Evolutionary conservation across 2,329 filamentous ascomycete species (phyloP).

Genomic region (Cladophialophora exuberans): DNA sequence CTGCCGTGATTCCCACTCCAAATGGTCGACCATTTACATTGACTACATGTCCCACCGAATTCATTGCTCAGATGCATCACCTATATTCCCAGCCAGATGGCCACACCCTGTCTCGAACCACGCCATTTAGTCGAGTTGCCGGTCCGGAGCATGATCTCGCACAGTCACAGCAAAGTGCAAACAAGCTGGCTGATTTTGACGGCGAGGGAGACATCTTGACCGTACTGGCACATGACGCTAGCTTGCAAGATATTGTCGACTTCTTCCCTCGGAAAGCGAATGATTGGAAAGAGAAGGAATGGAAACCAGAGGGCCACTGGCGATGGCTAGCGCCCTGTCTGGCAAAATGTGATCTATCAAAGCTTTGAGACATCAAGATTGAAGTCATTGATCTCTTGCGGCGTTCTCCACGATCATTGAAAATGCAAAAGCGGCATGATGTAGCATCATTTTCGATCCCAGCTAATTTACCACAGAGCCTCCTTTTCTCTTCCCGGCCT

Average conservation of each 20-base stretch:
- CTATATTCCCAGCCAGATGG: not conserved
- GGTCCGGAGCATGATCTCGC: slow-evolving; percentile 26
- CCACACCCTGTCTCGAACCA: slow-evolving; percentile 24
- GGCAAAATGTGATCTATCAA: not conserved
- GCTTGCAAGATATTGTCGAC: slow-evolving; percentile 30
- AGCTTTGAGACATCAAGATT: not conserved
- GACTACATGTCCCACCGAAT: not conserved
- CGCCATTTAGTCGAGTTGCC: slow-evolving; percentile 30
- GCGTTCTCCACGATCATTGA: not conserved
- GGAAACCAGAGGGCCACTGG: slow-evolving; percentile 22
- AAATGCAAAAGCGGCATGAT: no score
- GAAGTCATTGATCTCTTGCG: not conserved
- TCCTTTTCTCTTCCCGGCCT: no score
- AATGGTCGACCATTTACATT: not conserved
- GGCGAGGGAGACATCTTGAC: slow-evolving; percentile 34
- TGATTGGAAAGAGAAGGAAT: slow-evolving; percentile 25
- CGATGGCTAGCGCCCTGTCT: not conserved
- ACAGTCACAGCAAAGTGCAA: not conserved
- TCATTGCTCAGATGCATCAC: not conserved
- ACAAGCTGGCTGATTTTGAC: slow-evolving; percentile 33
- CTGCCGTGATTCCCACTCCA: slow-evolving; percentile 17
- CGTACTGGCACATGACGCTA: slow-evolving; percentile 34
- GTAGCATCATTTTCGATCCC: no score
- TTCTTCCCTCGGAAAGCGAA: slow-evolving; percentile 31
- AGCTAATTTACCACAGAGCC: no score